Conservation (phyloP, 164 flowering plant genomes). For the Macadamia tetraphylla region DNA sequence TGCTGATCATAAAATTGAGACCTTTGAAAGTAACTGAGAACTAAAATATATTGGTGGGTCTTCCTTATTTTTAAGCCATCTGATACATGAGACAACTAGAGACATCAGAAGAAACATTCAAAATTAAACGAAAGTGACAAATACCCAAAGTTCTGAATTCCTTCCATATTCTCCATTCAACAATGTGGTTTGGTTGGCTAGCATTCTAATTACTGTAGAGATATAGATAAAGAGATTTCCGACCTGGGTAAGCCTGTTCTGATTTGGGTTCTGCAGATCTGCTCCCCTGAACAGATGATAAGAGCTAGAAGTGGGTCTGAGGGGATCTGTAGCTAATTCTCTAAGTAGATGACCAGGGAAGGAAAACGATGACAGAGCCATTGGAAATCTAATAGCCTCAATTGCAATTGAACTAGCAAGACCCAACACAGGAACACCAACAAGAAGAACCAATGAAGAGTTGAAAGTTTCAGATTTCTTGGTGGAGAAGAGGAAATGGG, state of each 20-base stretch:
- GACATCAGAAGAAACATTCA: neutral
- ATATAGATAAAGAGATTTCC: conserved; percentile 9
- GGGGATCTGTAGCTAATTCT: conserved; percentile 26
- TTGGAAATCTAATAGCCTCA: conserved; percentile 9
- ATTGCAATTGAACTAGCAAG: neutral
- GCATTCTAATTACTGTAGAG: neutral
- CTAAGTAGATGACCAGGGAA: conserved; percentile 31
- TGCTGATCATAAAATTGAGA: neutral
- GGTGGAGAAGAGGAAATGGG: neutral
- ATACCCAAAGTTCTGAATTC: neutral
- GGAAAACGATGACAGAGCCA: conserved; percentile 59
- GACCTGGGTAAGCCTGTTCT: conserved; percentile 41
- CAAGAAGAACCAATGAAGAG: neutral
- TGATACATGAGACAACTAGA: conserved; percentile 1
- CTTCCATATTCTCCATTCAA: no score
- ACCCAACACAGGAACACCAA: neutral
- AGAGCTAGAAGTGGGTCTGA: conserved; percentile 12
- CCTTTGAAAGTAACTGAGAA: conserved; percentile 6
- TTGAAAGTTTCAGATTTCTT: neutral
- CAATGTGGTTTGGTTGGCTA: neutral
- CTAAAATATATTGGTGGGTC: neutral
- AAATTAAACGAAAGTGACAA: neutral
- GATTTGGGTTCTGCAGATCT: conserved; percentile 38
- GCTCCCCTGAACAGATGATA: conserved; percentile 29
- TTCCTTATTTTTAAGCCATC: neutral